These are phyloP conservation scores for Cardamine resedifolia DNA, from an alignment of 345 rosid species.

Conservation along the genomic window DNA sequence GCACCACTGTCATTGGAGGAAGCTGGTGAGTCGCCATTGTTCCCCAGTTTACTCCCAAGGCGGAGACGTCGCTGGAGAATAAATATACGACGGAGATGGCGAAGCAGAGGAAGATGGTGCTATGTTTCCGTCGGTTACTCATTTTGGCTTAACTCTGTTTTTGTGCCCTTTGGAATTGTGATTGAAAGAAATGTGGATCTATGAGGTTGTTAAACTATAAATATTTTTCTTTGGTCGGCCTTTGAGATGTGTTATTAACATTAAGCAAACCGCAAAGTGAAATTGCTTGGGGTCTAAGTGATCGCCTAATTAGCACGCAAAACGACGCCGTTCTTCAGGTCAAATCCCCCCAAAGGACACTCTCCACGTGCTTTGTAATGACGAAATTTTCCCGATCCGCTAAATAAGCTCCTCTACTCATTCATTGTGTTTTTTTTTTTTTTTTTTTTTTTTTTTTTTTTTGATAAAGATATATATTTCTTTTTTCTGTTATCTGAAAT, in stretches of 20 bases:
- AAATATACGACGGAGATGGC: conserved; percentile 9
- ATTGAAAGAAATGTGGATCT: conserved; percentile 28
- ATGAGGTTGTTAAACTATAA: neutral
- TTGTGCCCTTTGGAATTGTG: neutral
- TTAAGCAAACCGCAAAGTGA: conserved; percentile 10
- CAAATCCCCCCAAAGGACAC: conserved; percentile 13
- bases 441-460: too few species aligned
- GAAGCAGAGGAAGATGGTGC: conserved; percentile 9
- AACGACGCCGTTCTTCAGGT: conserved; percentile 18
- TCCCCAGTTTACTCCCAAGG: conserved; percentile 90
- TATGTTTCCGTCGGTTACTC: conserved; percentile 7
- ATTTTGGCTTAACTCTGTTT: conserved; percentile 27
- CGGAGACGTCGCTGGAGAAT: conserved; percentile 16
- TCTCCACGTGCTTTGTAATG: conserved; percentile 23
- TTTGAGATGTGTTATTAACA: conserved; percentile 1
- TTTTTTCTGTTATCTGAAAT: too few species aligned
- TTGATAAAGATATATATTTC: too few species aligned
- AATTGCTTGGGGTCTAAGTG: conserved; percentile 29
- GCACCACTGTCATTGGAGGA: conserved; percentile 69
- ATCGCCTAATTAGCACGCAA: conserved; percentile 15
- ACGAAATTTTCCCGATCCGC: conserved; percentile 23
- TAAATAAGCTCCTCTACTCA: neutral
- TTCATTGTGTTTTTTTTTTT: too few species aligned
- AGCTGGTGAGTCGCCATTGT: conserved; percentile 67
- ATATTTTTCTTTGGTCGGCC: conserved; percentile 27